Percentiles rank a stretch among this genome's conserved stretches.
These are phyloP conservation scores for Paraphoma sp. DNA, from an alignment of 2,329 filamentous ascomycete genomes.

Conservation along the genomic window DNA sequence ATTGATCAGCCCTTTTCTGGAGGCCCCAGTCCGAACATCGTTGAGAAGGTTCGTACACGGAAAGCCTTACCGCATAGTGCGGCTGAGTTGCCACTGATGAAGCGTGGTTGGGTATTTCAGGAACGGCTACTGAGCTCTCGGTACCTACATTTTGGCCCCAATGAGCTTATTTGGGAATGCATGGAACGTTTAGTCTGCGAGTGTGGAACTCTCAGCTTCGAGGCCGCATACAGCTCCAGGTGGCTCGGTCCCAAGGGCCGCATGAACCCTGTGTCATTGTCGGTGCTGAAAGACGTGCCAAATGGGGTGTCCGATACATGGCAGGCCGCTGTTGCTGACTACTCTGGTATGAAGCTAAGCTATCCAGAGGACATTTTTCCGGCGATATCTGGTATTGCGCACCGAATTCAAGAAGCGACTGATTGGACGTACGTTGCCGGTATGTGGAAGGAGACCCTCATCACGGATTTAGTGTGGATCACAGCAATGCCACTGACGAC, in stretches of 20 bases:
- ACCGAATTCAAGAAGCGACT: background rate
- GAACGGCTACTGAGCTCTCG: constrained; percentile 18
- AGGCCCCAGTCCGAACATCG: background rate
- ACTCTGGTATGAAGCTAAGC: constrained; percentile 1
- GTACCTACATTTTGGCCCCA: constrained; percentile 14
- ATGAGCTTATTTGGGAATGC: constrained; percentile 22
- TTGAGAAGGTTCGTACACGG: constrained; percentile 3
- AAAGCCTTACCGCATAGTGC: background rate
- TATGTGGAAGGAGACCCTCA: constrained; percentile 11
- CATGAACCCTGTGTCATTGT: background rate
- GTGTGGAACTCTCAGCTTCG: background rate
- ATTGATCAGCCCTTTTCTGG: background rate
- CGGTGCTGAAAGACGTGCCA: background rate
- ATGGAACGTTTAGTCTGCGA: constrained; percentile 6
- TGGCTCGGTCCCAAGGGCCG: constrained; percentile 1
- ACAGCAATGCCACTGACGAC: background rate
- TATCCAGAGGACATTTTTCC: background rate
- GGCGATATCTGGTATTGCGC: constrained; percentile 8
- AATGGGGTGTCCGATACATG: background rate
- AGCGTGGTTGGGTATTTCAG: constrained; percentile 18
- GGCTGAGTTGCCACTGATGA: constrained; percentile 2
- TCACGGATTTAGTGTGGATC: constrained; percentile 9
- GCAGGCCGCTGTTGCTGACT: constrained; percentile 4
- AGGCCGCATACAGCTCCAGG: background rate
- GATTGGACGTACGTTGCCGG: constrained; percentile 11